Conservation (phyloP, 345 rosid species). For the Atalantia buxifolia region DNA sequence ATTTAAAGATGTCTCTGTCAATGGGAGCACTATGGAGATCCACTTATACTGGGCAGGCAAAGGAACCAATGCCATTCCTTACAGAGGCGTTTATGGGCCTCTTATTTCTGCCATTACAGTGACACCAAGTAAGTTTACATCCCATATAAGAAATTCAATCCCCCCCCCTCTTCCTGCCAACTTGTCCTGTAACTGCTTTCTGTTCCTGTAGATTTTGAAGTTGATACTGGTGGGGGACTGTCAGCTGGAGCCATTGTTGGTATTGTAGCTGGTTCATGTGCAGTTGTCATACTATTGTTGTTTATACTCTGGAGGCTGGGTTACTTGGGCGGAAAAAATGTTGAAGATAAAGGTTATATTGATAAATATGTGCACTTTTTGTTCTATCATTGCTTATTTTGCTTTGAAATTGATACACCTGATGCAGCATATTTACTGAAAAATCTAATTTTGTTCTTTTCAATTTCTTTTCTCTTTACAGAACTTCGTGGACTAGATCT, state of each 20-base stretch:
- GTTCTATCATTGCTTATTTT: background rate
- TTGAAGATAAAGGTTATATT: conserved; percentile 51
- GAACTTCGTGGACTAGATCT: conserved; percentile 67
- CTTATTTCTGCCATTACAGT: conserved; percentile 77
- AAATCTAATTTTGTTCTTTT: background rate
- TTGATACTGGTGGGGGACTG: conserved; percentile 47
- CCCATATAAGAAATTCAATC: background rate
- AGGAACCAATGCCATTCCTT: conserved; percentile 73
- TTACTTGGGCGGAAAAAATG: conserved; percentile 51
- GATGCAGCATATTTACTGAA: background rate
- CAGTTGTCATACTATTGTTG: conserved; percentile 37
- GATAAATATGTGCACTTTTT: background rate
- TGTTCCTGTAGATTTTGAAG: conserved; percentile 50
- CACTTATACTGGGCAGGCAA: conserved; percentile 75
- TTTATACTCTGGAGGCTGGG: conserved; percentile 43
- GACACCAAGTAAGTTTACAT: conserved; percentile 61
- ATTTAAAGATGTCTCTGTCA: conserved; percentile 39
- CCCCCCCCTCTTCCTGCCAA: background rate
- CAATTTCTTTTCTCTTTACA: conserved; percentile 14
- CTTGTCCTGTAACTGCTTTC: background rate
- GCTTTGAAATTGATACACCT: background rate
- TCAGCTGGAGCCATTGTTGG: conserved; percentile 69
- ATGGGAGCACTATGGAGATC: conserved; percentile 69
- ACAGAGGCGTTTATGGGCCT: conserved; percentile 75
- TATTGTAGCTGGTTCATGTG: conserved; percentile 51